phyloP scores from a whole-genome alignment of 345 rosid species.

The Ceriops tagal region DNA sequence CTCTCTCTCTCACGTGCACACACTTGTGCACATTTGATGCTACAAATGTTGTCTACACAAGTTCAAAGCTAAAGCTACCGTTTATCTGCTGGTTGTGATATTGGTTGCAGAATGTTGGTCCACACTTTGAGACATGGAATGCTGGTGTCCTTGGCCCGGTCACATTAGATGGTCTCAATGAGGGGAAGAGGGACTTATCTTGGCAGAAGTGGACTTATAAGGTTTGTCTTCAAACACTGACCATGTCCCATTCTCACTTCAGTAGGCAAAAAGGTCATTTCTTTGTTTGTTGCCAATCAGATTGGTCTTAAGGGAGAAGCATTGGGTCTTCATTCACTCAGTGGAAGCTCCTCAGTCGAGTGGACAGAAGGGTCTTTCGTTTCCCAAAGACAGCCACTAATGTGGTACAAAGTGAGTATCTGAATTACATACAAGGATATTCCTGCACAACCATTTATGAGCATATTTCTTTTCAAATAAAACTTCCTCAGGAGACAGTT shows the following conservation, averaged over 20 bases:
- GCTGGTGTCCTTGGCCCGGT: constrained; percentile 96
- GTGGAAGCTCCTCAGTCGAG: constrained; percentile 82
- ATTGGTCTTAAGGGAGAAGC: constrained; percentile 95
- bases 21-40: not conserved
- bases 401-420: constrained; percentile 81
- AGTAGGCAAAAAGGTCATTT: not conserved
- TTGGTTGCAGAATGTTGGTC: constrained; percentile 79
- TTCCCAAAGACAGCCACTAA: constrained; percentile 74
- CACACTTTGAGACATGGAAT: constrained; percentile 98
- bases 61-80: constrained; percentile 8
- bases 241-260: not conserved
- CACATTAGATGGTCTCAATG: constrained; percentile 63
- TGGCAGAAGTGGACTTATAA: constrained; percentile 99
- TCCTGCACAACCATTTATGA: not conserved
- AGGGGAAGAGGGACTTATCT: constrained; percentile 78
- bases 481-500: not conserved
- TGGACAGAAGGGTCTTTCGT: constrained; percentile 84
- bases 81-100: constrained; percentile 17
- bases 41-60: not conserved
- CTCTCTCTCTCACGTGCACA: not conserved
- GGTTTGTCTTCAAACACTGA: constrained; percentile 39
- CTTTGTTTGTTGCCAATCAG: constrained; percentile 33
- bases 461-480: not conserved
- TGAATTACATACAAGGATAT: not conserved
- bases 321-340: constrained; percentile 79